Percentiles rank a stretch among this genome's conserved stretches.
Conservation (phyloP, 805 yeast species). For the Suhomyces faveliae region DNA sequence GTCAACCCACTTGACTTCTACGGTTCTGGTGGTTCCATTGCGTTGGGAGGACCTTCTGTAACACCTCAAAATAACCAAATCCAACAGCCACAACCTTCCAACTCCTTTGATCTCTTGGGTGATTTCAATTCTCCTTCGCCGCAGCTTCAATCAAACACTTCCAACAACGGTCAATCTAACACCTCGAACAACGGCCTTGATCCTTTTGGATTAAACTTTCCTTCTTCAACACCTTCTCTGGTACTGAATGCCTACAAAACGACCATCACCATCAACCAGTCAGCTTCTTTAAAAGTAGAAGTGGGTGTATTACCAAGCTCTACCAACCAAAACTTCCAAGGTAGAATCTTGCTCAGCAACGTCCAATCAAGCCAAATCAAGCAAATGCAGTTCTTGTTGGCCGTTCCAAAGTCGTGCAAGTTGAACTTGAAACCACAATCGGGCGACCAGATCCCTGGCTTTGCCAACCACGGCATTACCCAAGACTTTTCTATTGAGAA, state of each 20-base stretch:
- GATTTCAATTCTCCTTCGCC: constrained; percentile 45
- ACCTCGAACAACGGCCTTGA: constrained; percentile 27
- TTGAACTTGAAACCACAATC: constrained; percentile 64
- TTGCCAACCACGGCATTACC: constrained; percentile 46
- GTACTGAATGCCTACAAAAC: constrained; percentile 15
- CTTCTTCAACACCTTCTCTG: constrained; percentile 35
- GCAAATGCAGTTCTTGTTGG: constrained; percentile 58
- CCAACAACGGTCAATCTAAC: no score
- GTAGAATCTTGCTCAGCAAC: constrained; percentile 55
- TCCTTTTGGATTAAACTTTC: constrained; percentile 42
- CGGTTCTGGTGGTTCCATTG: constrained; percentile 55
- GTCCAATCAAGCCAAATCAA: constrained; percentile 42
- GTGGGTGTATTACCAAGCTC: constrained; percentile 40
- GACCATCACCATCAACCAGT: constrained; percentile 39
- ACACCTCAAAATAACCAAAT: constrained; percentile 11
- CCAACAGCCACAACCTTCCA: constrained; percentile 20
- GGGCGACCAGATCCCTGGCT: constrained; percentile 49
- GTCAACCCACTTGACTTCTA: constrained; percentile 35
- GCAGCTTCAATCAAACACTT: constrained; percentile 29
- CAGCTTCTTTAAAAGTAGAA: constrained; percentile 49
- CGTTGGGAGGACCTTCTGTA: constrained; percentile 28
- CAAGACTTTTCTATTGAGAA: constrained; percentile 50
- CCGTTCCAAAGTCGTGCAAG: constrained; percentile 65
- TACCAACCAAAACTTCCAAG: constrained; percentile 32
- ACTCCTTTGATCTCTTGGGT: constrained; percentile 29